Evolutionary conservation across 2,329 filamentous ascomycete genomes (phyloP).

Genomic region (Trichoderma koningii): DNA sequence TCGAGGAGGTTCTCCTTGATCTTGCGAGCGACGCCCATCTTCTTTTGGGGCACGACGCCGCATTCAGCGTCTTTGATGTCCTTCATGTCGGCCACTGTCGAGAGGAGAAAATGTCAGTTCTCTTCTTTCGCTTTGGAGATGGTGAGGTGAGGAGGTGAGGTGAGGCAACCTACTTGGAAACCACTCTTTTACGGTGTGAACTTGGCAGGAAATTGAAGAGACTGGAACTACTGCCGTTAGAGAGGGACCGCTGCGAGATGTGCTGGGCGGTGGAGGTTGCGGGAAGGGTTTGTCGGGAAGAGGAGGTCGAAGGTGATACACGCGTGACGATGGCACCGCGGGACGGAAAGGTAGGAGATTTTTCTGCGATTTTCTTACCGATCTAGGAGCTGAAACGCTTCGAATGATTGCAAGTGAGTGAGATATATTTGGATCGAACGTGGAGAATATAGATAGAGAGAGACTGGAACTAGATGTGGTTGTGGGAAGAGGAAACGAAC

Average conservation of each 20-base stretch:
- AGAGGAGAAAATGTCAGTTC: constrained; percentile 28
- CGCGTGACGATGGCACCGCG: constrained; percentile 20
- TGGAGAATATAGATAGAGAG: background rate
- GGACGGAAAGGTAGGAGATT: background rate
- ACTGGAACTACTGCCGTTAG: background rate
- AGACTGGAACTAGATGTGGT: background rate
- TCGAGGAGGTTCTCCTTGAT: constrained; percentile 13
- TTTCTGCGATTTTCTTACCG: background rate
- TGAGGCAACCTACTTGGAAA: constrained; percentile 2
- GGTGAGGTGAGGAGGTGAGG: background rate
- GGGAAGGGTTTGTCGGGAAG: constrained; percentile 21
- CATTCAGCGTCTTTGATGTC: constrained; percentile 37
- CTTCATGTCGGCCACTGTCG: constrained; percentile 36
- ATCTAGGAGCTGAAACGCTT: background rate
- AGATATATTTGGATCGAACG: background rate
- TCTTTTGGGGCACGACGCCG: constrained; percentile 24
- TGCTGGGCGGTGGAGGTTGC: background rate
- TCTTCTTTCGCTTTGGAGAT: too few species aligned
- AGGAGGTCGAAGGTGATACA: constrained; percentile 15
- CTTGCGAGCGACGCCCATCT: background rate
- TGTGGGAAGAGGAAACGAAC: background rate
- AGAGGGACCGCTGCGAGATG: background rate
- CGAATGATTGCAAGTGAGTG: background rate
- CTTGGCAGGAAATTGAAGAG: background rate
- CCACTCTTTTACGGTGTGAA: background rate